Conservation (phyloP, 129 eudicot species). For the Flaveria brownii region DNA sequence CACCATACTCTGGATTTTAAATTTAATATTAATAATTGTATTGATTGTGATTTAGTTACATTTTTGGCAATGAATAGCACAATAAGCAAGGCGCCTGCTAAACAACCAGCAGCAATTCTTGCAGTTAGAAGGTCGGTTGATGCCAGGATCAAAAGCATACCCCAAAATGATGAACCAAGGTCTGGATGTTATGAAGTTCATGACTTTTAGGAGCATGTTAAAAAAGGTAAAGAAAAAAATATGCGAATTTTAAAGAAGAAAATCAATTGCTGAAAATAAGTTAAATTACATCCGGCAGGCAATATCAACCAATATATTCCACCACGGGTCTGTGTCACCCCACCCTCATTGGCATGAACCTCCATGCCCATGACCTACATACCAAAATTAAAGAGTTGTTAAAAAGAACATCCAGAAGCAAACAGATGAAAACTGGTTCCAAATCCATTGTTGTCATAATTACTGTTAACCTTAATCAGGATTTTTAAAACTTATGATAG, state of each 20-base stretch:
- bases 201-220: neutral
- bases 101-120: constrained; percentile 96
- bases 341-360: constrained; percentile 99
- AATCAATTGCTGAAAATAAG: neutral
- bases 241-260: neutral
- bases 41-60: constrained; percentile 40
- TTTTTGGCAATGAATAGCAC: constrained; percentile 94
- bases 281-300: constrained; percentile 94
- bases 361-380: constrained; percentile 92
- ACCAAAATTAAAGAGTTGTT: constrained; percentile 7
- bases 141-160: constrained; percentile 88
- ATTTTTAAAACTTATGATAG: neutral
- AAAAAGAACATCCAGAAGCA: neutral
- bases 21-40: neutral
- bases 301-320: constrained; percentile 95
- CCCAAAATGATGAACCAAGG: constrained; percentile 99
- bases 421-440: neutral
- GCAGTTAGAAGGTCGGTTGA: constrained; percentile 76
- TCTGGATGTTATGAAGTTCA: constrained; percentile 34
- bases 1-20: constrained; percentile 6
- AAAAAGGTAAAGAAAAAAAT: neutral
- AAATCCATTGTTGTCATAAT: neutral
- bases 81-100: constrained; percentile 71
- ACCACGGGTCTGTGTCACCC: constrained; percentile 98
- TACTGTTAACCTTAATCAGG: neutral